Evolutionary conservation across 2,329 filamentous ascomycete species (phyloP).

Genomic region (Aspergillus pseudoviridinutans): DNA sequence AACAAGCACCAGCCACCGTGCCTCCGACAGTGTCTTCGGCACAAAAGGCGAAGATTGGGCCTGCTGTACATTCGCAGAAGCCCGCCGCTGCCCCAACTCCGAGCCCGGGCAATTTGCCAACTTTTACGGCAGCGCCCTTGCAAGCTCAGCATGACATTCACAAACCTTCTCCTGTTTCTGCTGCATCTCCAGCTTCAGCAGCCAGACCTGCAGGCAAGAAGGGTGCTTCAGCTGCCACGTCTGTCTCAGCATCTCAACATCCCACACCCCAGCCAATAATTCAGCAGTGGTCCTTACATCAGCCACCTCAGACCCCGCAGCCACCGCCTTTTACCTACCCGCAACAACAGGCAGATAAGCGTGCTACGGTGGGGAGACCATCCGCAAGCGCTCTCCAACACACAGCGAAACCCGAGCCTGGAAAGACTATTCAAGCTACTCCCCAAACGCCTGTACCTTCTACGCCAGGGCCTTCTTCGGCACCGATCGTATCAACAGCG

Average conservation of each 20-base stretch:
- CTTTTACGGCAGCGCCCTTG: conserved; percentile 20
- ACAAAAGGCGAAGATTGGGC: conserved; percentile 5
- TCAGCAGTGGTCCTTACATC: conserved; percentile 36
- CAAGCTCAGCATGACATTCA: conserved; percentile 21
- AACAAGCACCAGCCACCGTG: conserved; percentile 16
- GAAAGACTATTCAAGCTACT: conserved; percentile 12
- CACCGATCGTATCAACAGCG: conserved; percentile 21
- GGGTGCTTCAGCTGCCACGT: conserved; percentile 9
- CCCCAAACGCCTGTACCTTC: conserved; percentile 20
- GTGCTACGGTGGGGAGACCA: conserved; percentile 16
- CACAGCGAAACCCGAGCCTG: conserved; percentile 11
- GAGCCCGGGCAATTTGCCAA: conserved; percentile 11
- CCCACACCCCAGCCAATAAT: conserved; percentile 29
- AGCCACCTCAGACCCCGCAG: conserved; percentile 28
- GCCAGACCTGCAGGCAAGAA: conserved; percentile 15
- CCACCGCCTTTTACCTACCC: conserved; percentile 20
- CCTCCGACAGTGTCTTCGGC: conserved; percentile 12
- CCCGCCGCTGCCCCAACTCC: conserved; percentile 17
- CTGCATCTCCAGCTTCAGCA: conserved; percentile 9
- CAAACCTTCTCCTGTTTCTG: conserved; percentile 12
- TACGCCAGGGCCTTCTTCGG: conserved; percentile 22
- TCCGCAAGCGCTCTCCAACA: conserved; percentile 18
- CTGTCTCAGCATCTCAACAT: conserved; percentile 17
- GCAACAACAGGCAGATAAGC: conserved; percentile 13
- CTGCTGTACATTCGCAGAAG: conserved; percentile 10